Conservation (phyloP, 768 basidiomycete species). For the Mycena haematopus region DNA sequence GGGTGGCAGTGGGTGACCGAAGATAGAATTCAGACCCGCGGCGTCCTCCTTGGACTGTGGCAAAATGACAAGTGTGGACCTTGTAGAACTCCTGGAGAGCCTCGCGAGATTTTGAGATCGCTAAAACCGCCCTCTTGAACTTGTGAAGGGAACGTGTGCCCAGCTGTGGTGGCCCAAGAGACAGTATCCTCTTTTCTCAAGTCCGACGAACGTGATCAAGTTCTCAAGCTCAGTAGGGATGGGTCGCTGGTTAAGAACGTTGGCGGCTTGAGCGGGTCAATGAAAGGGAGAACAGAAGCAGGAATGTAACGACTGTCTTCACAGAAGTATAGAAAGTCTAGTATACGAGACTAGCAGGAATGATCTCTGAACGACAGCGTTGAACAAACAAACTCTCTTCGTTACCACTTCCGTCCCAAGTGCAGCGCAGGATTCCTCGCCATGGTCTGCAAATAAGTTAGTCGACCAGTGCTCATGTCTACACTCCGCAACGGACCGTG, state of each 20-base stretch:
- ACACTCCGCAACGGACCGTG: too few relatives aligned
- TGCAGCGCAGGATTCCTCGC: too few relatives aligned
- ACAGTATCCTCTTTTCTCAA: constrained; percentile 41
- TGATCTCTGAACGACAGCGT: too few relatives aligned
- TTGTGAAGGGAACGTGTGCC: constrained; percentile 42
- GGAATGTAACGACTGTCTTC: too few relatives aligned
- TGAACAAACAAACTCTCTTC: too few relatives aligned
- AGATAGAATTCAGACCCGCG: constrained; percentile 32
- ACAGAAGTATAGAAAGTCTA: too few relatives aligned
- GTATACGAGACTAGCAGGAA: too few relatives aligned
- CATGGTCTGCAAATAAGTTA: too few relatives aligned
- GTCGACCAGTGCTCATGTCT: too few relatives aligned
- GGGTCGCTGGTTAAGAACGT: constrained; percentile 53
- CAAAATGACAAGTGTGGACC: constrained; percentile 34
- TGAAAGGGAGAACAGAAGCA: constrained; percentile 50
- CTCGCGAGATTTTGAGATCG: constrained; percentile 8
- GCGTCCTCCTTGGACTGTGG: constrained; percentile 34
- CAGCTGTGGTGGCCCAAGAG: constrained; percentile 65
- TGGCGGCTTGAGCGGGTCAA: constrained; percentile 36
- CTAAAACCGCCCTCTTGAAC: constrained; percentile 20
- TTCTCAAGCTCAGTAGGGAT: constrained; percentile 63
- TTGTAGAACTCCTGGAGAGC: constrained; percentile 33
- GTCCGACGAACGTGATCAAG: constrained; percentile 47
- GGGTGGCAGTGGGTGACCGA: constrained; percentile 27
- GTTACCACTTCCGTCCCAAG: too few relatives aligned